Evolutionary conservation across 2,329 filamentous ascomycete genomes (phyloP).

Genomic region (Nemania bipapillata): DNA sequence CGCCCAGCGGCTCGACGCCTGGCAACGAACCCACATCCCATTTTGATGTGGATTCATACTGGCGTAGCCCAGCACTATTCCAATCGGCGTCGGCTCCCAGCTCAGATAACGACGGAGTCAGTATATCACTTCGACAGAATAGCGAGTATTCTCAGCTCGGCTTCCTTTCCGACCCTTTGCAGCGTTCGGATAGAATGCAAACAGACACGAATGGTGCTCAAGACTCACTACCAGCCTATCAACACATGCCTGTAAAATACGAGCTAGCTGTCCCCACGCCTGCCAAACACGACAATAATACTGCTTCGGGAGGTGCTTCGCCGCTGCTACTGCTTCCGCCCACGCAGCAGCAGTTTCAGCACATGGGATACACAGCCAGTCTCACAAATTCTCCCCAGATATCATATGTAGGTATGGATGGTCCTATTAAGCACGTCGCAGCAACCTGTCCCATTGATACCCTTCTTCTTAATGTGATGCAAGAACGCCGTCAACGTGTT

Average conservation of each 20-base stretch:
- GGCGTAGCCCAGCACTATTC: constrained; percentile 46
- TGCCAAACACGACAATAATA: constrained; percentile 12
- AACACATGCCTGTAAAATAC: constrained; percentile 63
- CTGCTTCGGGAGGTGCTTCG: constrained; percentile 23
- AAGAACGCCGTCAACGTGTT: constrained; percentile 72
- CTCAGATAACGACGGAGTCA: constrained; percentile 48
- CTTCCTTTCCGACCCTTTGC: constrained; percentile 73
- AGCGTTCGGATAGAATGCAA: constrained; percentile 64
- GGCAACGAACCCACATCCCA: constrained; percentile 55
- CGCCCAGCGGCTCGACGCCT: constrained; percentile 55
- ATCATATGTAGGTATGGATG: constrained; percentile 36
- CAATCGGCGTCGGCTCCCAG: constrained; percentile 45
- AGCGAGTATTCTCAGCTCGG: constrained; percentile 75
- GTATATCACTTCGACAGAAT: constrained; percentile 60
- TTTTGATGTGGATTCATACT: constrained; percentile 46
- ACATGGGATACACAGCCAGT: constrained; percentile 35
- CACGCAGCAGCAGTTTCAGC: constrained; percentile 11
- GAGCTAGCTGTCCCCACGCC: constrained; percentile 56
- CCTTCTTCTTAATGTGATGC: constrained; percentile 82
- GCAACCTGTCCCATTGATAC: constrained; percentile 81
- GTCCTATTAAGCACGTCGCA: constrained; percentile 67
- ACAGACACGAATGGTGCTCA: constrained; percentile 62
- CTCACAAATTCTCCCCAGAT: constrained; percentile 18
- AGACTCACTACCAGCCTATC: constrained; percentile 56
- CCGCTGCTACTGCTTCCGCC: constrained; percentile 10